Evolutionary conservation across 768 basidiomycete species (phyloP).

Genomic region (Phylloporus sp.): DNA sequence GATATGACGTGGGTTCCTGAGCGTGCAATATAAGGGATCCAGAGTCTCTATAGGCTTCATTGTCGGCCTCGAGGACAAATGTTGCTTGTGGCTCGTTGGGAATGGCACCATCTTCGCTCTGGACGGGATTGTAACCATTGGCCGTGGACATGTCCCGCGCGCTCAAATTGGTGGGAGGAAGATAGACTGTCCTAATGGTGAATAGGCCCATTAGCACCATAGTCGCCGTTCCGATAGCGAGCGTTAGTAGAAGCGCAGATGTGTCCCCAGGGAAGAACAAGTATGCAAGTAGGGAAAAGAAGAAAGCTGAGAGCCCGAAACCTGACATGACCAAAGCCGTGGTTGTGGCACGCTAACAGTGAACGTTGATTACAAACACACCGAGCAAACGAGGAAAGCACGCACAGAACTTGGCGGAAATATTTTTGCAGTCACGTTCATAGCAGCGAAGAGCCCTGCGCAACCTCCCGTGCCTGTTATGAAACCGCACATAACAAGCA

Average conservation of each 20-base stretch:
- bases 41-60: conserved; percentile 14
- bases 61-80: conserved; percentile 12
- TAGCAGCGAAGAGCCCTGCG: conserved; percentile 58
- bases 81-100: conserved; percentile 21
- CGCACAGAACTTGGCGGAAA: conserved; percentile 70
- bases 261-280: conserved; percentile 73
- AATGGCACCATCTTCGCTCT: conserved; percentile 14
- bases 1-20: conserved; percentile 16
- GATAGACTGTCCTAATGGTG: conserved; percentile 63
- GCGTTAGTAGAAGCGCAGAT: conserved; percentile 67
- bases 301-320: conserved; percentile 88
- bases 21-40: conserved; percentile 21
- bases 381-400: conserved; percentile 3
- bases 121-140: conserved; percentile 21
- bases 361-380: neutral
- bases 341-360: conserved; percentile 67
- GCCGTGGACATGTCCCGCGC: neutral
- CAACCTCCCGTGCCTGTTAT: conserved; percentile 77
- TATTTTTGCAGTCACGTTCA: conserved; percentile 84
- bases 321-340: conserved; percentile 83
- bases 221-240: conserved; percentile 72
- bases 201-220: conserved; percentile 78
- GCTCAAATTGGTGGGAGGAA: conserved; percentile 35
- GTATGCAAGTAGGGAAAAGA: conserved; percentile 77
- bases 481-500: conserved; percentile 61